Evolutionary conservation across 768 basidiomycete genomes (phyloP), one percentile per base, ranked within the genome.

Genomic region (Collybia mongolica): DNA sequence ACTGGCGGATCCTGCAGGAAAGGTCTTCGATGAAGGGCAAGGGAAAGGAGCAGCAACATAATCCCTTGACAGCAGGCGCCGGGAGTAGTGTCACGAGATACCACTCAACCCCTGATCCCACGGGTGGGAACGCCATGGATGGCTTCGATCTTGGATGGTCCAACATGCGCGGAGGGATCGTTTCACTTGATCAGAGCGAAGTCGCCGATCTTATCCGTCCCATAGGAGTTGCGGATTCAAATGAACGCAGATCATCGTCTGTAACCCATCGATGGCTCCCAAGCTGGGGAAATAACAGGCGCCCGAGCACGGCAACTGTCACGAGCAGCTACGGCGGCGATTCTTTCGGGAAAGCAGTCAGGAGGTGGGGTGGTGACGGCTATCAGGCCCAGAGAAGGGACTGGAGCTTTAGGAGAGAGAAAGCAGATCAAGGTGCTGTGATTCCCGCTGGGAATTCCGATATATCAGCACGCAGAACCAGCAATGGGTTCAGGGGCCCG

Each of bases 371-470:
- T 37, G 81, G 79, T 43, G 68, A 70, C 17, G 69, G 61, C n/a
- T 83, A 81, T 48, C 68, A 67, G 45, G 63, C 64, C 7, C 61
- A 70, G 49, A 67, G 72, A 46, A 65, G 69, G 32, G 73, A 76
- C 49, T 89, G 87, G 87, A 77, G 72, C 15, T 86, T 87, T 62
- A 71, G 66, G 53, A 74, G 72, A 55, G 84, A 84, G 66, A 75
- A 67, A 42, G 74, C 70, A 12, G 75, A 80, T 48, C 55, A 57
- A 4, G 39, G 55, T 1, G 58, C 60, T 22, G 48, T 45, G 17
- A n/a, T 43, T 24, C 14, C 39, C 3, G 39, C 38, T 24, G 46
- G 35, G 32, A 14, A 24, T 14, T n/a, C 26, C 36, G 40, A 24
- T 7, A 36, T 39, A 12, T 23, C 29, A 14, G 8, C 17, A 5